Conservation (phyloP, 306 rosid genomes). For the Rosa persica region DNA sequence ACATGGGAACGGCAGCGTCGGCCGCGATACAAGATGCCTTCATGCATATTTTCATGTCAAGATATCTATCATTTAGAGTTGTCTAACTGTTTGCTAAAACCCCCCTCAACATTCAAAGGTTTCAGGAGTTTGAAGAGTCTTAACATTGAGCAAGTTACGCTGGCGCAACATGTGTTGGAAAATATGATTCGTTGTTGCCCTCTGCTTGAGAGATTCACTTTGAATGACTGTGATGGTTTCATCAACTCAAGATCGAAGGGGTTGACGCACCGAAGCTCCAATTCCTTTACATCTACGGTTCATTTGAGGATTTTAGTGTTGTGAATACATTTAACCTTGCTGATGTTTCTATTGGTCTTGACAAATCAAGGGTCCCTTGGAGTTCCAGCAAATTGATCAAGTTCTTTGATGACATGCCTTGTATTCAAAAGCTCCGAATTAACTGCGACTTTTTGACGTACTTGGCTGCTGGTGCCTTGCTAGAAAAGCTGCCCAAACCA, state of each 20-base stretch:
- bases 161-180: slow-evolving; percentile 48
- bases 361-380: not conserved
- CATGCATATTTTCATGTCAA: slow-evolving; percentile 47
- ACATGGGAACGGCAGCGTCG: slow-evolving; percentile 22
- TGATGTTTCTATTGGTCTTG: not conserved
- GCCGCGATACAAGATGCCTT: slow-evolving; percentile 46
- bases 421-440: not conserved
- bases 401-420: not conserved
- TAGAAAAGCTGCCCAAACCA: slow-evolving; percentile 35
- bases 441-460: slow-evolving; percentile 19
- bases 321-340: not conserved
- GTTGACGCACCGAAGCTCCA: not conserved
- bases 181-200: slow-evolving; percentile 51
- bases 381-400: not conserved
- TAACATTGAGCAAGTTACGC: slow-evolving; percentile 50
- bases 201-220: slow-evolving; percentile 42
- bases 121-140: slow-evolving; percentile 56
- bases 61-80: slow-evolving; percentile 44
- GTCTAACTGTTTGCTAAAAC: slow-evolving; percentile 50
- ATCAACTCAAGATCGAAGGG: not conserved
- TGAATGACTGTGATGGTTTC: not conserved
- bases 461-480: slow-evolving; percentile 42
- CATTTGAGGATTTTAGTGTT: not conserved
- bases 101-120: slow-evolving; percentile 50
- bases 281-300: not conserved